Conservation (phyloP, 495 filamentous ascomycete genomes). For the Penicillium salamii region DNA sequence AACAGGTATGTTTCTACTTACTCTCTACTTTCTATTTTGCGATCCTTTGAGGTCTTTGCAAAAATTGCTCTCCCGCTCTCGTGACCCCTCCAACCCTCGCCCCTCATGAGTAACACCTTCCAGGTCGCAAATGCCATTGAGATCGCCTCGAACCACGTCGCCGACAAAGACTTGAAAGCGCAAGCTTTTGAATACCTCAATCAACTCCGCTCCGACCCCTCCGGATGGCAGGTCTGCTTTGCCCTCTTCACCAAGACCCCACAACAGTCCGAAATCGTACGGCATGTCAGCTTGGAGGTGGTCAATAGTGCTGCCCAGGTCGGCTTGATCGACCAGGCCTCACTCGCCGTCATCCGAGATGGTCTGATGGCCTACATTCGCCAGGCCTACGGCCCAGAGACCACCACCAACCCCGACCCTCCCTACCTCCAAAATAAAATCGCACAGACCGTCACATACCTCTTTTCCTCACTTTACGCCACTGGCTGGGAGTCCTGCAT, state of each 20-base stretch:
- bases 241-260: slow-evolving; percentile 79
- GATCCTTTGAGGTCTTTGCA: too few relatives aligned
- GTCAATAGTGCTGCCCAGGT: slow-evolving; percentile 85
- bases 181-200: slow-evolving; percentile 89
- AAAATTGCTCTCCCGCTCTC: slow-evolving; percentile 21
- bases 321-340: slow-evolving; percentile 64
- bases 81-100: slow-evolving; percentile 6
- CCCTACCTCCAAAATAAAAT: slow-evolving; percentile 91
- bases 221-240: slow-evolving; percentile 84
- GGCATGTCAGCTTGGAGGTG: slow-evolving; percentile 83
- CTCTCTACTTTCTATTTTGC: too few relatives aligned
- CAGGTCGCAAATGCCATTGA: slow-evolving; percentile 91
- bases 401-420: slow-evolving; percentile 57
- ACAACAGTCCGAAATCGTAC: slow-evolving; percentile 76
- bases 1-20: slow-evolving; percentile 47
- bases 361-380: slow-evolving; percentile 73
- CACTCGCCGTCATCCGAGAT: slow-evolving; percentile 68
- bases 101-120: slow-evolving; percentile 24
- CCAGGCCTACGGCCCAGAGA: slow-evolving; percentile 62
- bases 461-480: slow-evolving; percentile 83
- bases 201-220: slow-evolving; percentile 71
- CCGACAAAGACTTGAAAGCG: slow-evolving; percentile 68
- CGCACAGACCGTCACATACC: slow-evolving; percentile 86
- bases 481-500: slow-evolving; percentile 83
- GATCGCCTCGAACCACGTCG: slow-evolving; percentile 76